Evolutionary conservation across 495 filamentous ascomycete genomes (phyloP).

Genomic region (Mycothermus thermophilus): DNA sequence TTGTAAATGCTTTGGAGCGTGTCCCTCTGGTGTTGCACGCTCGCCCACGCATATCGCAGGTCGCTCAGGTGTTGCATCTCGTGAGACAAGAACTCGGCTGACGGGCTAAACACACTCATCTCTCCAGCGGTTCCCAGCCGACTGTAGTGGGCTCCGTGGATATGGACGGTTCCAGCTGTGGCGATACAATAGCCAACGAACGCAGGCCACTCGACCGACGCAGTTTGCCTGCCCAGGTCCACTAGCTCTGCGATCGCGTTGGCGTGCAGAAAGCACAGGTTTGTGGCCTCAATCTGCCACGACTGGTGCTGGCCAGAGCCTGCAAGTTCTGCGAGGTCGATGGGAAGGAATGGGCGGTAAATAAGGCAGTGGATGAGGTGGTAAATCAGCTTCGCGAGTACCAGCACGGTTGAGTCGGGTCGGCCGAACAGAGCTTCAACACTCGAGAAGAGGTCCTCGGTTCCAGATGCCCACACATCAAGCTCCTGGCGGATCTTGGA

Average conservation of each 20-base stretch:
- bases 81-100: conserved; percentile 55
- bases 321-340: conserved; percentile 64
- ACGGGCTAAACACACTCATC: conserved; percentile 33
- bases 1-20: conserved; percentile 59
- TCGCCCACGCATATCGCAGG: conserved; percentile 58
- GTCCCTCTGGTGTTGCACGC: conserved; percentile 65
- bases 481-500: conserved; percentile 77
- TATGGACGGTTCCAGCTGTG: conserved; percentile 71
- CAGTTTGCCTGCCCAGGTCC: conserved; percentile 51
- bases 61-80: conserved; percentile 69
- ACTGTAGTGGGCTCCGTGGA: conserved; percentile 69
- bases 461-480: conserved; percentile 71
- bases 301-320: conserved; percentile 73
- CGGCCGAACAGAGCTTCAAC: conserved; percentile 62
- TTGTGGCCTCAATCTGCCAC: conserved; percentile 81
- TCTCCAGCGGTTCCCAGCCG: conserved; percentile 49
- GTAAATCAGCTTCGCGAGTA: conserved; percentile 72
- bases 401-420: conserved; percentile 58
- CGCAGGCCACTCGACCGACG: conserved; percentile 65
- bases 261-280: conserved; percentile 73
- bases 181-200: conserved; percentile 73
- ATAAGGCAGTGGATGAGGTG: conserved; percentile 75
- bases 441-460: conserved; percentile 63
- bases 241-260: conserved; percentile 77
- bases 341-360: conserved; percentile 72